Base-by-base conservation (phyloP, 257 asterid species). In the Cinchona pubescens region DNA sequence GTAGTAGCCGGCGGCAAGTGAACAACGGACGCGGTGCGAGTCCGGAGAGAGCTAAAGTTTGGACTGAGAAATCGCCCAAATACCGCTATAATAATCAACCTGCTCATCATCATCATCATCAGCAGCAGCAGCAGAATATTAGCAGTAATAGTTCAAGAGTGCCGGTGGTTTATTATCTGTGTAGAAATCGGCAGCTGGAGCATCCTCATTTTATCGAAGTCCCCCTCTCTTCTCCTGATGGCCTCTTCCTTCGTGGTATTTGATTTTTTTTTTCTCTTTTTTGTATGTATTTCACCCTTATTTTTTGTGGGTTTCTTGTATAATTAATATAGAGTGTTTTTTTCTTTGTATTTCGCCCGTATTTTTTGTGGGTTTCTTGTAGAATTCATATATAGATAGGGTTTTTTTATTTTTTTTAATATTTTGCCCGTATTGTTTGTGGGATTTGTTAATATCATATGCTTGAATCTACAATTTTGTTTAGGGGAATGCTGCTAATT, bases 141-240 rank as follows among this genome's bases (percentile, higher is more conserved):
- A 35, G 18, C 72, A 53, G 78, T 75, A 74, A 83, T n/a, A 87
- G 82, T 38, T 58, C 76, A 10, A 72, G 68, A 80, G 96, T 87
- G 21, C 88, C 94, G 1, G 96, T 95, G 19, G 86, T 95, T 78
- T 95, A 95, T 83, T 95, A 95, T 74, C 88, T 95, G 1, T 90
- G 92, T 73, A 78, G 96, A 75, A 92, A 92, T 85, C 85, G 93
- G 46, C 98, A 89, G 67, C 92, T 95, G 35, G 97, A 95, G 83
- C 99, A 95, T 82, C 99, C 99, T 51, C 99, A 95, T 80, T 95
- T 95, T 87, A 95, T 95, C 88, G 96, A 95, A 84, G 96, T 95
- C 7, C 88, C 97, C 48, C 80, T 88, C 71, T 89, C 97, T 71
- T 87, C 98, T 30, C 76, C 98, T 16, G 88, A 88, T 76, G 99